Conservation (phyloP, 306 rosid genomes). For the Trichosanthes cucumerina region DNA sequence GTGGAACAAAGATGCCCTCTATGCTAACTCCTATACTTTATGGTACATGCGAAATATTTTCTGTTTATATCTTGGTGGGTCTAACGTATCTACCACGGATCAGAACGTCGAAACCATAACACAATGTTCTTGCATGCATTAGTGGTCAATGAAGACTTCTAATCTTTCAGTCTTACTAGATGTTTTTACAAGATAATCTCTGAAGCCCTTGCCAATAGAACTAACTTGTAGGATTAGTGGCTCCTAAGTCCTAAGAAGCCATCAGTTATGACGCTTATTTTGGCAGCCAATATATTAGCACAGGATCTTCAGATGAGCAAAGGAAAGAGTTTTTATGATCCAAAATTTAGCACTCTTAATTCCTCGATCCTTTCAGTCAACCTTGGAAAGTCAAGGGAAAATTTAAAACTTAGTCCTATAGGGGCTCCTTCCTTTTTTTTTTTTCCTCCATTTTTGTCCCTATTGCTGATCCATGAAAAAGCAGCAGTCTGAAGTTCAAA, state of each 20-base stretch:
- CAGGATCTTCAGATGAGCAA: neutral
- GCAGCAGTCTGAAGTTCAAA: neutral
- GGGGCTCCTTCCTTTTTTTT: neutral
- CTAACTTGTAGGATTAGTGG: neutral
- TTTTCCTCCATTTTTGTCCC: neutral
- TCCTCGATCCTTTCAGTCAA: neutral
- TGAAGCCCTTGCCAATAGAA: neutral
- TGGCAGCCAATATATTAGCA: neutral
- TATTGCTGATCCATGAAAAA: neutral
- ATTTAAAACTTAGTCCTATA: no score
- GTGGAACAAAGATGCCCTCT: neutral
- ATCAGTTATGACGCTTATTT: neutral
- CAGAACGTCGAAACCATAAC: neutral
- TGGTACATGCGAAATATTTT: neutral
- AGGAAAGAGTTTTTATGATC: neutral
- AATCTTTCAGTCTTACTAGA: neutral
- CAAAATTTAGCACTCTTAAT: neutral
- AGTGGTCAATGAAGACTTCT: neutral
- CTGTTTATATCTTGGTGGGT: neutral
- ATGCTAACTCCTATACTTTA: neutral
- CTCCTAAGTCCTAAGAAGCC: neutral
- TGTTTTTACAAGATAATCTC: neutral
- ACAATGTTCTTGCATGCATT: neutral
- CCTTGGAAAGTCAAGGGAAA: neutral
- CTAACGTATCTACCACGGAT: neutral